Percentiles rank a stretch among this genome's conserved stretches.
Conservation (phyloP, 306 rosid species). For the Amphicarpaea edgeworthii region DNA sequence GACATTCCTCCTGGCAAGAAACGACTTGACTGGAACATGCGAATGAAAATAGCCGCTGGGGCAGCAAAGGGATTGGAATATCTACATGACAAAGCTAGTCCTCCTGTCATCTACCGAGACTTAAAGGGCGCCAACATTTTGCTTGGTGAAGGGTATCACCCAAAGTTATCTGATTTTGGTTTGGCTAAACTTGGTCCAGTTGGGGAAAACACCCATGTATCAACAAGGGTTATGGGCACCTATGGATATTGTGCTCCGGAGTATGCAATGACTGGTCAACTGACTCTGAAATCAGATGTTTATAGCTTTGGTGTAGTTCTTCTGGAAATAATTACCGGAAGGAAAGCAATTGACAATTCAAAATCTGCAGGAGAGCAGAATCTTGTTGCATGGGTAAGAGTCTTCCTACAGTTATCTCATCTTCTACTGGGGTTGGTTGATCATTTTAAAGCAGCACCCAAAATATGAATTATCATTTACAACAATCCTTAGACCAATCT, state of each 20-base stretch:
- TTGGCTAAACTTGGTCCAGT: conserved; percentile 97
- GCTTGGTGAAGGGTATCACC: conserved; percentile 85
- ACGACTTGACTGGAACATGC: conserved; percentile 80
- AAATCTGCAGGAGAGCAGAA: conserved; percentile 89
- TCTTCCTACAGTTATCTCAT: conserved; percentile 1
- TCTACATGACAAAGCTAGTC: conserved; percentile 92
- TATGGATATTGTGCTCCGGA: conserved; percentile 99
- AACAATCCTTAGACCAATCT: background rate
- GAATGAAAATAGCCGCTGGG: conserved; percentile 97
- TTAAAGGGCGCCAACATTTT: conserved; percentile 94
- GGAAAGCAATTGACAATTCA: conserved; percentile 85
- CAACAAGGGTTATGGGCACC: conserved; percentile 98
- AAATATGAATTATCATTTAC: background rate
- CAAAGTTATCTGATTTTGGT: conserved; percentile 95
- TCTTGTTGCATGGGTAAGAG: conserved; percentile 96
- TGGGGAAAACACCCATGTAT: conserved; percentile 96
- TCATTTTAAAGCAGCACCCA: conserved; percentile 25
- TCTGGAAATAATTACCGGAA: conserved; percentile 92
- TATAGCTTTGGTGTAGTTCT: conserved; percentile 98
- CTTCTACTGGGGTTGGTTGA: conserved; percentile 29
- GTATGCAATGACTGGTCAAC: conserved; percentile 95
- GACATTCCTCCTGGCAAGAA: conserved; percentile 79
- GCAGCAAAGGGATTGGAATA: conserved; percentile 93
- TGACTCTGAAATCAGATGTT: conserved; percentile 91
- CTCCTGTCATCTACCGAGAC: conserved; percentile 95